Evolutionary conservation across 2,329 filamentous ascomycete species (phyloP), one percentile per base, ranked within the genome.

Genomic region (Bipolaris cookei): DNA sequence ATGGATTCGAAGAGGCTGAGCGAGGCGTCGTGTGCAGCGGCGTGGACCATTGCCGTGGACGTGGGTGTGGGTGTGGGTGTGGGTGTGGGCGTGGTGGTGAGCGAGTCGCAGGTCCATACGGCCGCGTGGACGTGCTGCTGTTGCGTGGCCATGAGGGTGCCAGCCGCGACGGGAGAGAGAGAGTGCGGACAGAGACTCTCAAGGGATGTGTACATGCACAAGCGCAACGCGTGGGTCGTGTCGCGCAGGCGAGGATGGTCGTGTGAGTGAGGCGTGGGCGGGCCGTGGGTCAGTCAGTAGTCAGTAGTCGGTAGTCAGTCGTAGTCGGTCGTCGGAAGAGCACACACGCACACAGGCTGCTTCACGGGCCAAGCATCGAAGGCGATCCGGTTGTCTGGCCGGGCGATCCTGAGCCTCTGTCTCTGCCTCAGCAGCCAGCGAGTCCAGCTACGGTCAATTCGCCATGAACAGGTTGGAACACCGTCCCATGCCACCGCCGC

Each of bases 1-100:
- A 86, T 74, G 63, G 79, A 73, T 71, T 87, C 84, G 68, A 87
- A 84, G 48, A 68, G 69, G 63, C 70, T 75, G 62, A 76, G 71
- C 23, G 63, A 30, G 49, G 56, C 43, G 2, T 23, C 25, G 16
- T 46, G 38, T 14, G 23, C 45, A 55, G 58, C 46, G 18, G 47
- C 59, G 48, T 32, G 46, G 50, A 18, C 38, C 44, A 4, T 23
- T 32, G 39, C 38, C 11, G 58, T 28, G n/a, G 59, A 51, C 39
- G 57, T 58, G 50, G 20, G 53, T 48, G 30, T 45, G 6, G 16
- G 16, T 16, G 21, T 16, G 21, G 21, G 13, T 37, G 47, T 39
- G 28, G 48, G 39, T 18, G 34, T 20, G 35, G 49, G 44, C n/a
- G 44, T 28, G 38, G 45, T 54, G 30, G 43, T 41, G 54, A 51